Evolutionary conservation across 208 protist genomes (phyloP), one percentile per base, ranked within the genome.

Genomic region (Porcisia deanei): DNA sequence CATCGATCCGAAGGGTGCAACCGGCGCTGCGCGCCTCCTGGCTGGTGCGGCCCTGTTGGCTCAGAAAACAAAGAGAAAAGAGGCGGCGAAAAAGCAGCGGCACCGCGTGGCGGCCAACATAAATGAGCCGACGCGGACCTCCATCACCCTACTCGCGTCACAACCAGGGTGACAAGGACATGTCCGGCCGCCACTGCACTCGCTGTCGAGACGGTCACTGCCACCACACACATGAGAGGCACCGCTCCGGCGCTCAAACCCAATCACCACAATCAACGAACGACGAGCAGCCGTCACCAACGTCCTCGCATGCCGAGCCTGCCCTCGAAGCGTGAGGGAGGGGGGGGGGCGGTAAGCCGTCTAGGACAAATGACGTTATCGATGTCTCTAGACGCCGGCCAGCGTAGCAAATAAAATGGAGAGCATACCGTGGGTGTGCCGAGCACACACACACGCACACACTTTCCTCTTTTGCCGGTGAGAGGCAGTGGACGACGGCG

Each of bases 1-100:
- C 82, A 81, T 86, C 65, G 78, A 86, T 41, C 82, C 78, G 1
- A 73, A 76, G 30, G 69, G 59, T 20, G 82, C 82, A 2, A 86
- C 82, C 3, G 72, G 82, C 8, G 71, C 78, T 25, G 75, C 66
- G n/a, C 75, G 76, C 64, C 70, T 86, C 3, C 74, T 86, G 30
- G 82, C 75, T 2, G 82, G 82, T 63, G 82, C 82, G 0, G 82
- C 67, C 39, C 61, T 86, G 39, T 60, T 82, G 10, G 77, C 78
- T 16, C 70, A 80, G 59, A 53, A 78, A 25, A 75, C 75, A 45
- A 60, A 67, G 60, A 65, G 71, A 7, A 41, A 22, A n/a, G 66
- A 71, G 49, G 66, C 20, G 64, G 52, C 66, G 58, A 66, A 52
- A 30, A 54, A 67, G 67, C 71, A 53, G 16, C 49, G 30, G 8